Evolutionary conservation across 495 filamentous ascomycete genomes (phyloP), one percentile per base, ranked within the genome.

Genomic region (Neurospora sp.): DNA sequence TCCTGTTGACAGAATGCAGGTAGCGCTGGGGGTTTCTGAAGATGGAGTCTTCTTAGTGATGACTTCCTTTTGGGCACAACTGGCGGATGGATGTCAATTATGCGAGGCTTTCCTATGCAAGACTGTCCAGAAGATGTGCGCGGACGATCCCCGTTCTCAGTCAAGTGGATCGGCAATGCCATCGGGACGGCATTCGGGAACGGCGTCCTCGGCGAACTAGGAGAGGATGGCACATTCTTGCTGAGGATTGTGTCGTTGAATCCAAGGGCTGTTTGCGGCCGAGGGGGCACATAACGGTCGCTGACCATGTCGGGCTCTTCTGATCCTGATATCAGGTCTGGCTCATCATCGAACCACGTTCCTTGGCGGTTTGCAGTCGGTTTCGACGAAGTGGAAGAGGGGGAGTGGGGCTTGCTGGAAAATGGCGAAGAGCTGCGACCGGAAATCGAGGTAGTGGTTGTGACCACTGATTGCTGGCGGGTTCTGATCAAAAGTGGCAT

Each of bases 281-380:
- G n/a, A 24, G 70, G 70, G 17, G 42, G 45, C 8, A 31, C 5
- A n/a, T 28, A 45, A 24, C 24, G 17, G 17, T 21, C 40, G 31
- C 59, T 70, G 5, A 34, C 28, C 54, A 36, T 72, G 38, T 59
- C 48, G 37, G 37, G 13, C 15, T 66, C 54, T 66, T 66, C 54
- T 66, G 54, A 66, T 66, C 28, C 54, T 3, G 54, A 28, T 15
- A 31, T 71, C 70, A 69, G 59, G 13, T 79, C 79, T n/a, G 38
- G 70, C 9, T 83, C 80, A 28, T 75, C 75, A 45, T 83, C 81
- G 39, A 78, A 80, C 83, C 83, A 84, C 24, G 76, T 81, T 40
- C 78, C 72, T 11, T 77, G 71, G 10, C 40, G 38, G 70, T 72
- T 73, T 31, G 37, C 8, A n/a, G 72, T 54, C 77, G 71, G 70